Base-by-base conservation (phyloP, 371 early-diverging fungal species). In the Haplosporangium sp. region DNA sequence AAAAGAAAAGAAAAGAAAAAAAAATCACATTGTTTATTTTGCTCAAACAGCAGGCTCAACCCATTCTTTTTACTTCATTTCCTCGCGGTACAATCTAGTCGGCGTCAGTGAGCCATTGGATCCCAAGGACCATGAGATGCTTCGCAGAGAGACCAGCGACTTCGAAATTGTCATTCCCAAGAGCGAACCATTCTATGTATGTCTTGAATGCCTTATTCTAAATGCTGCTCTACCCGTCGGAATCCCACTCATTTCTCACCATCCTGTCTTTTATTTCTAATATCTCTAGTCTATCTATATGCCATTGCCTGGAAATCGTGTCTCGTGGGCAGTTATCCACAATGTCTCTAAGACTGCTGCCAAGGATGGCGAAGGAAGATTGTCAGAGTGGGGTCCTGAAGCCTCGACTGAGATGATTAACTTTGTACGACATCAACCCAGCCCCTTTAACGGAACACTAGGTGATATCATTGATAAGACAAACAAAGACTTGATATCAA, bases 381-480 rank as follows among this genome's bases (percentile, higher is more conserved):
- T 74, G 57, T 75, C 75, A 20, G 82, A 81, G 57, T 81, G 82
- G 82, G 75, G 75, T 13, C 69, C 82, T 8, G 82, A 74, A 15
- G 82, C 76, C 17, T 63, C 69, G 3, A 35, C n/a, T 2, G 76
- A 74, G 57, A 81, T 81, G 82, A 56, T 65, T 1, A 48, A 72
- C 34, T 71, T 71, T 63, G 76, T 81, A 11, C 82, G 82, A 55
- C 69, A 81, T 50, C 75, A 75, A 60, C 72, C 69, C 5, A 79
- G 68, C 53, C 74, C 74, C 11, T 71, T 70, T 64, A 76, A 76
- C 19, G 71, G 75, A 4, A 61, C 75, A 1, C 48, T 81, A 11
- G 81, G 81, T 35, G 81, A 81, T n/a, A 68, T 81, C n/a, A 71
- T 81, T 17, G 81, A 81, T 65, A 67, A 65, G 42, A 81, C 81